Conservation (phyloP, 2,329 filamentous ascomycete species). For the Trichoderma koningii region DNA sequence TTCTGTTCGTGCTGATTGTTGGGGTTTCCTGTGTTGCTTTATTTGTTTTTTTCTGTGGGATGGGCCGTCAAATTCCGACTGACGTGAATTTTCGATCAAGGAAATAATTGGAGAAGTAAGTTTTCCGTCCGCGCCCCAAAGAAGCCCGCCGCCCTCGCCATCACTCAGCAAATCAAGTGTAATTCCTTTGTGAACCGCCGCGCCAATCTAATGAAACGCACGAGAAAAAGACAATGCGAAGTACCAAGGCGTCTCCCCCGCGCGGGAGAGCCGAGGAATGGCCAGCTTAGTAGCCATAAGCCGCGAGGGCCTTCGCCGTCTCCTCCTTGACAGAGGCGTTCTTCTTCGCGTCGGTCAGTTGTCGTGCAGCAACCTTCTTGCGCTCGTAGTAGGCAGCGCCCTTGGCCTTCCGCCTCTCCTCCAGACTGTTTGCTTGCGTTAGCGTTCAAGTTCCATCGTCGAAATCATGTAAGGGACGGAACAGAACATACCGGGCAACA, state of each 20-base stretch:
- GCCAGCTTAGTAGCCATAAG: conserved; percentile 79
- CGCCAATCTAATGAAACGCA: conserved; percentile 58
- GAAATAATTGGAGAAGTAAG: conserved; percentile 37
- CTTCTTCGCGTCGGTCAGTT: conserved; percentile 91
- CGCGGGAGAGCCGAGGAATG: conserved; percentile 35
- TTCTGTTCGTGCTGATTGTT: conserved; percentile 27
- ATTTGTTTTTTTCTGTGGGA: conserved; percentile 39
- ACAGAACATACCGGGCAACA: conserved; percentile 80
- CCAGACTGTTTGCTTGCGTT: conserved; percentile 66
- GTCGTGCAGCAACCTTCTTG: conserved; percentile 95
- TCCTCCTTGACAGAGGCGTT: conserved; percentile 82
- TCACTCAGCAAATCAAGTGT: conserved; percentile 52
- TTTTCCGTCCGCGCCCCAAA: conserved; percentile 37
- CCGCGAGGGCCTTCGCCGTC: conserved; percentile 84
- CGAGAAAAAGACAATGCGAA: conserved; percentile 51
- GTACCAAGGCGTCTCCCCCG: conserved; percentile 34
- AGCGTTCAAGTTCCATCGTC: conserved; percentile 20
- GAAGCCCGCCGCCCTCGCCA: conserved; percentile 46
- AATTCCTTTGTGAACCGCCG: conserved; percentile 53
- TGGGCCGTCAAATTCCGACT: conserved; percentile 37
- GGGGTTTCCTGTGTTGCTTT: conserved; percentile 41
- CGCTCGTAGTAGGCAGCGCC: conserved; percentile 98
- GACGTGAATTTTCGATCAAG: conserved; percentile 40
- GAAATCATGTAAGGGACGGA: not conserved
- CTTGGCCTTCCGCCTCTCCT: conserved; percentile 99